Conservation (phyloP, 164 flowering plant species). For the Tetracentron sinense region DNA sequence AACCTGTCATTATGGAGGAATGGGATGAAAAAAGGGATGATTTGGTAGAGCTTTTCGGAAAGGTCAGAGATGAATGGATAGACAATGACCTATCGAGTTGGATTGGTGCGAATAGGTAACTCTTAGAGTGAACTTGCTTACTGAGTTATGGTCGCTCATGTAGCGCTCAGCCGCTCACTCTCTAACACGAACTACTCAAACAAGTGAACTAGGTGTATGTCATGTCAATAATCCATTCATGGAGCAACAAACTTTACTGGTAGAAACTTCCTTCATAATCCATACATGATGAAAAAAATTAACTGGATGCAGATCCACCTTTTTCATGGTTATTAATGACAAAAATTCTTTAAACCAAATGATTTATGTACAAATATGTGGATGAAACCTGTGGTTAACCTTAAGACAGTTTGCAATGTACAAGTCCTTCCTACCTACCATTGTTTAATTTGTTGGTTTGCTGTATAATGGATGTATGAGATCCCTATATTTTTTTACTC, state of each 20-base stretch:
- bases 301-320: neutral
- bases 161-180: no score
- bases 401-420: no score
- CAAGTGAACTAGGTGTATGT: neutral
- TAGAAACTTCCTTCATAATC: neutral
- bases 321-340: neutral
- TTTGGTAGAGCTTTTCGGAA: constrained; percentile 80
- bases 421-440: no score
- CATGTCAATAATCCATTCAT: no score
- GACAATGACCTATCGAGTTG: constrained; percentile 72
- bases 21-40: constrained; percentile 73
- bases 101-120: constrained; percentile 90
- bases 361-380: no score
- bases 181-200: neutral
- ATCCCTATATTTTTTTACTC: no score
- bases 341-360: no score
- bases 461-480: no score
- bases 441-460: no score
- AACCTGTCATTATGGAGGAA: constrained; percentile 84
- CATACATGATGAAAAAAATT: neutral
- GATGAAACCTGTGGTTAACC: no score
- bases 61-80: constrained; percentile 94
- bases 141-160: neutral
- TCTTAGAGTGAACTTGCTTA: neutral
- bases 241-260: no score